Evolutionary conservation across 2,329 filamentous ascomycete species (phyloP).

Genomic region (Stenocarpella maydis): DNA sequence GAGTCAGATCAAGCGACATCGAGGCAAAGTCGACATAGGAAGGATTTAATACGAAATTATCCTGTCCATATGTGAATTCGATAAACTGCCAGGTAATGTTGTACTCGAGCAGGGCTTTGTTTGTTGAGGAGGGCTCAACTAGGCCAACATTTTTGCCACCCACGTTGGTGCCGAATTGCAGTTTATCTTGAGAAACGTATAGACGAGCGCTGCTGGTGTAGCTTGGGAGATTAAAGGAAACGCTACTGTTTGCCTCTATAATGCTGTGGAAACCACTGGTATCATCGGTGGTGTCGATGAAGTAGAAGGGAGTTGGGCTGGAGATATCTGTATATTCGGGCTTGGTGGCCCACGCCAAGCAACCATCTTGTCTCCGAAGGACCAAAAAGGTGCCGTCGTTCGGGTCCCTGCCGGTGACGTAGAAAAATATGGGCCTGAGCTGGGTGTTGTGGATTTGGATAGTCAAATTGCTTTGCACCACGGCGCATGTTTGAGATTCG

Average conservation of each 20-base stretch:
- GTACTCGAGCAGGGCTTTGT: constrained; percentile 7
- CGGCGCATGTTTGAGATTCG: background rate
- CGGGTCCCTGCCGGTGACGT: constrained; percentile 16
- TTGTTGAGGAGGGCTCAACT: constrained; percentile 18
- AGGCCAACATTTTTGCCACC: constrained; percentile 15
- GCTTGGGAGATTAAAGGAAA: constrained; percentile 3
- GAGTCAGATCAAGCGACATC: constrained; percentile 11
- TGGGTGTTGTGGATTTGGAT: constrained; percentile 25
- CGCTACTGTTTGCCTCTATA: background rate
- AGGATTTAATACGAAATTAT: constrained; percentile 3
- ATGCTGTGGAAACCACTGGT: background rate
- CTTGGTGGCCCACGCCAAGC: constrained; percentile 9
- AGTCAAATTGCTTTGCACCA: background rate
- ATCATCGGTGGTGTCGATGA: background rate
- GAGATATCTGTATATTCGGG: background rate
- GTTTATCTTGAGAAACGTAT: constrained; percentile 14
- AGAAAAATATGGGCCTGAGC: constrained; percentile 6
- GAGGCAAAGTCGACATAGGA: constrained; percentile 26
- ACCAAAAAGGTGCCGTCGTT: background rate
- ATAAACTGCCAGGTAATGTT: constrained; percentile 22
- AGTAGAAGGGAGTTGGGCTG: background rate
- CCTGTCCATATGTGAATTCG: constrained; percentile 19
- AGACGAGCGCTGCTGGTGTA: constrained; percentile 17
- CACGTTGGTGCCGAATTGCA: constrained; percentile 15
- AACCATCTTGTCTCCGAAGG: background rate